Base-by-base conservation (phyloP, 208 protist genomes). In the Trypanosoma melophagium region DNA sequence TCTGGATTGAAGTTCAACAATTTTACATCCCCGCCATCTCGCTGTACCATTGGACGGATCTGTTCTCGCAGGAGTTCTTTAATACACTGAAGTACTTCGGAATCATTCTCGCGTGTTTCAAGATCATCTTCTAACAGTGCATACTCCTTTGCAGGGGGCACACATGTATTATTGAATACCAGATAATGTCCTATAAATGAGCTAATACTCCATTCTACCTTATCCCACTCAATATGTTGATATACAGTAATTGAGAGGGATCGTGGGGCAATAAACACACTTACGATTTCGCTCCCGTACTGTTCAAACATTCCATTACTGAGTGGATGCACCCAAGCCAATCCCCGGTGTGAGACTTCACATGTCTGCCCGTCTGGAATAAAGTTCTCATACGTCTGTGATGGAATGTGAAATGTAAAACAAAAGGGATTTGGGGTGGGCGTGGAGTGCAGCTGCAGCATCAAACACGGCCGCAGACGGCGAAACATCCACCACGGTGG, bases 21-120 rank as follows among this genome's bases (percentile, higher is more conserved):
- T 60, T 93, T 89, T 60, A 98, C 87, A 57, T 98, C 94, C 28
- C 94, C 94, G 38, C 94, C 92, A 73, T 98, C 94, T 28, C 89
- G 85, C 80, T 97, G 94, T 45, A 98, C 83, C 89, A 97, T 96
- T 22, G 94, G 92, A 31, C 92, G 86, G 16, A 98, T 81, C 64
- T 95, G 86, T 62, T 90, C 89, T 10, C 86, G 80, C 49, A 98
- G 62, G n/a, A 98, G 83, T 69, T 98, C 92, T 81, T 98, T 98
- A 57, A 98, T 95, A 71, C 89, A 94, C 84, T 95, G 90, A 55
- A 98, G 38, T 50, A 93, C 86, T 81, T 97, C 92, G 2, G 81
- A 80, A 71, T 98, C 94, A 21, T 66, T 71, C 51, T 90, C 82
- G 31, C 60, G 60, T 21, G 86, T 7, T 8, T 74, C 71, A 2